Evolutionary conservation across 176 grass and related monocot genomes (phyloP), one percentile per base, ranked within the genome.

Genomic region (Carex scoparia): DNA sequence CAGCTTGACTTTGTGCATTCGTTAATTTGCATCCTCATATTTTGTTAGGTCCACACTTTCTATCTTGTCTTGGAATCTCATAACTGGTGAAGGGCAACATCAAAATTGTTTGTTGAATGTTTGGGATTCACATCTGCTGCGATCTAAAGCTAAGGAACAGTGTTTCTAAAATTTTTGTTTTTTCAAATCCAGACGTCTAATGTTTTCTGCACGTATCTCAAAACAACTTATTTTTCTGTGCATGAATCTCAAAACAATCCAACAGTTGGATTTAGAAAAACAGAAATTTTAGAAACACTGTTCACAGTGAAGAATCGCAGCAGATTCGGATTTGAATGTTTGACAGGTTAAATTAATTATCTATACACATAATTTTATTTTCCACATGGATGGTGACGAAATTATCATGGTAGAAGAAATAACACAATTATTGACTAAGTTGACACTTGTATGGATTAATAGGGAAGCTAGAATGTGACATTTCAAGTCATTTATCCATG

Each of bases 11-110:
- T 13, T 13, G 7, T 60, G 51, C 13, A 59, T 53, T 79, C 7
- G 46, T 49, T 51, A 1, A 10, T 60, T 79, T 79, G 32, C 59
- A 60, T 10, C 53, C 76, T 57, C 76, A 79, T 79, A 79, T 60
- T 61, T n/a, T 61, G 33, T 81, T 63, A 62, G 79, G 53, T 28
- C 79, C 56, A 19, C 57, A 44, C 79, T 63, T 61, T 62, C 2
- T 63, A 81, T 81, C 57, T 38, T 68, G 4, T 44, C 9, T 81
- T 81, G 79, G 79, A 81, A 58, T 60, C 51, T 79, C 79, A 81
- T 42, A 57, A 44, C 23, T 55, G 54, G 44, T 54, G 48, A 55
- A 76, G 10, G 72, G 44, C 48, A 76, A 76, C 72, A 76, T 54
- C 48, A 76, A 55, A 76, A 30, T 32, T 31, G 12, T 69, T 69